Evolutionary conservation across 805 yeast genomes (phyloP).

Genomic region (Zygotorulaspora chibaensis): DNA sequence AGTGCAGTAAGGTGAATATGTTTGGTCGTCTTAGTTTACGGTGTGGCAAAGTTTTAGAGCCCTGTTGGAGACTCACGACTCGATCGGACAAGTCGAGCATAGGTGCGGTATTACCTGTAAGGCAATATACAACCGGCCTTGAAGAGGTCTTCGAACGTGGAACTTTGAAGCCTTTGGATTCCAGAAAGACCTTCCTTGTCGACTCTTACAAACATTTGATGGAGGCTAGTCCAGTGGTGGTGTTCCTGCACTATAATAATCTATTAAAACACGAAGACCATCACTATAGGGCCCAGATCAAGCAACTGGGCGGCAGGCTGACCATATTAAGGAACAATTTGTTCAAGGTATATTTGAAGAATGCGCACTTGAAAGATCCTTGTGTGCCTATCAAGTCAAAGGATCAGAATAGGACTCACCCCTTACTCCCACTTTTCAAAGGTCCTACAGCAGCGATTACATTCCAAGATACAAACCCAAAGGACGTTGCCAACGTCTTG

Average conservation of each 20-base stretch:
- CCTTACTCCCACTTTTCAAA: constrained; percentile 60
- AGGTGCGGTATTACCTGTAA: background rate
- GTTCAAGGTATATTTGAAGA: constrained; percentile 72
- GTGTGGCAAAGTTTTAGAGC: background rate
- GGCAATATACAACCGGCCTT: background rate
- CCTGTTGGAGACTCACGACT: background rate
- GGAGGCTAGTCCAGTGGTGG: constrained; percentile 61
- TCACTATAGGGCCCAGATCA: constrained; percentile 56
- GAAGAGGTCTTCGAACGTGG: constrained; percentile 25
- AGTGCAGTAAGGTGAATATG: too few species aligned
- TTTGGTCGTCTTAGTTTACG: too few species aligned
- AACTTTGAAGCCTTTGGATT: constrained; percentile 58
- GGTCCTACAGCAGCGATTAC: constrained; percentile 87
- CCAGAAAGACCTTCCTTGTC: constrained; percentile 82
- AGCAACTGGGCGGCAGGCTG: constrained; percentile 62
- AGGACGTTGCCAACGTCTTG: constrained; percentile 54
- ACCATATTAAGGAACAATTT: constrained; percentile 64
- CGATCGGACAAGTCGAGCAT: background rate
- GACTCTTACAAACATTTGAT: constrained; percentile 74
- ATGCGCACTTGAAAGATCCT: constrained; percentile 68
- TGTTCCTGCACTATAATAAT: constrained; percentile 84
- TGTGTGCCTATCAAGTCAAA: constrained; percentile 50
- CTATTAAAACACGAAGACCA: constrained; percentile 65
- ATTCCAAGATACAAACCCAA: constrained; percentile 68
- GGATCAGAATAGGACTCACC: constrained; percentile 49